phyloP scores from a whole-genome alignment of 2,329 filamentous ascomycete genomes.

The Saccharata proteae region DNA sequence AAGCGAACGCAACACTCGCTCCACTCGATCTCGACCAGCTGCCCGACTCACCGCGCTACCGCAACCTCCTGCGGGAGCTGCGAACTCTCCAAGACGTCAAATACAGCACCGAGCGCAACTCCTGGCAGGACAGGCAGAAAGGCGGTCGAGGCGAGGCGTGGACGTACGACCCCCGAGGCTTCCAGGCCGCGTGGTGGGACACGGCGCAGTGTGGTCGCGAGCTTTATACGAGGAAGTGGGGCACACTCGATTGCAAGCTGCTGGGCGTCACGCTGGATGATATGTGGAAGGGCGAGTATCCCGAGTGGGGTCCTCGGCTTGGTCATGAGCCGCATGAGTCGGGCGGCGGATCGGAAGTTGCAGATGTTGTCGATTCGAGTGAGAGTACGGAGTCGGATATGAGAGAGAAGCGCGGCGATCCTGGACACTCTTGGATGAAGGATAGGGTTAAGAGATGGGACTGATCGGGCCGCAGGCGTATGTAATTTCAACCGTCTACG shows the following conservation, averaged over 20 bases:
- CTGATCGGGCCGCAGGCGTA: too few relatives aligned
- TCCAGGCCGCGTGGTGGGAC: slow-evolving; percentile 10
- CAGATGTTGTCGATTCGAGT: too few relatives aligned
- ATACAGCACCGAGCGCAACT: slow-evolving; percentile 8
- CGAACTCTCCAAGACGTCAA: slow-evolving; percentile 8
- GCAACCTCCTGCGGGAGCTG: slow-evolving; percentile 1
- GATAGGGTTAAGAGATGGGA: too few relatives aligned
- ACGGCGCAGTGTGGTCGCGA: slow-evolving; percentile 9
- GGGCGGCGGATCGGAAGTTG: too few relatives aligned
- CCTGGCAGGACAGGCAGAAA: slow-evolving; percentile 9
- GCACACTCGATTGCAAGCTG: slow-evolving; percentile 9
- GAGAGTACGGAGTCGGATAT: too few relatives aligned
- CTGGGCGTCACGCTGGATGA: slow-evolving; percentile 5
- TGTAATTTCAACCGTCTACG: too few relatives aligned
- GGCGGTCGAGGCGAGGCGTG: slow-evolving; percentile 8
- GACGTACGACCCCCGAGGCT: slow-evolving; percentile 9
- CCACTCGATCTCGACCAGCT: slow-evolving; percentile 4
- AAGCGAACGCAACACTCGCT: neutral
- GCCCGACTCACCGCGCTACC: slow-evolving; percentile 5
- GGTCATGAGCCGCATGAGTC: too few relatives aligned
- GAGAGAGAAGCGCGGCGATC: too few relatives aligned
- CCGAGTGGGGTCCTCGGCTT: neutral
- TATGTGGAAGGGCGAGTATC: slow-evolving; percentile 9
- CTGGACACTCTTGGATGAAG: too few relatives aligned
- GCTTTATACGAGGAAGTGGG: slow-evolving; percentile 11